Conservation (phyloP, 306 rosid species). For the Lathyrus sativus region DNA sequence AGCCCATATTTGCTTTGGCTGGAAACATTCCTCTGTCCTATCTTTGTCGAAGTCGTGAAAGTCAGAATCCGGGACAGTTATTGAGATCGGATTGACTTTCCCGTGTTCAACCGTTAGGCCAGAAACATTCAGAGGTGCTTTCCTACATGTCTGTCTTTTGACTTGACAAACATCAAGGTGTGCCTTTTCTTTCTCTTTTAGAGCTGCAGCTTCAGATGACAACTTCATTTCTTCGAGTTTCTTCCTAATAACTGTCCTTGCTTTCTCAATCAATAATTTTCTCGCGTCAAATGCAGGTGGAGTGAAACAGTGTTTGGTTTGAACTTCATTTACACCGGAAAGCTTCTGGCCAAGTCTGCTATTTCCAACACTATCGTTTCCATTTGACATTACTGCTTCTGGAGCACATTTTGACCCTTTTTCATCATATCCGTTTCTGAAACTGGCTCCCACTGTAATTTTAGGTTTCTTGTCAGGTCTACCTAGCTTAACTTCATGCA, state of each 20-base stretch:
- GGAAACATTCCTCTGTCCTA: constrained; percentile 91
- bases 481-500: constrained; percentile 47
- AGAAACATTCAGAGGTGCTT: constrained; percentile 39
- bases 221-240: constrained; percentile 75
- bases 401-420: constrained; percentile 51
- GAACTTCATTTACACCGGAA: constrained; percentile 54
- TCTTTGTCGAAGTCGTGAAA: constrained; percentile 95
- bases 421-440: constrained; percentile 61
- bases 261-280: constrained; percentile 79
- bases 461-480: constrained; percentile 72
- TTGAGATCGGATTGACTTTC: constrained; percentile 57
- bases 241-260: constrained; percentile 75
- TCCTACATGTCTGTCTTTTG: constrained; percentile 46
- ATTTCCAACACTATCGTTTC: constrained; percentile 49
- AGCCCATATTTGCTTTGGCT: constrained; percentile 98
- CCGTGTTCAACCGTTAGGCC: constrained; percentile 48
- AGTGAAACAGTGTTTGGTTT: constrained; percentile 51
- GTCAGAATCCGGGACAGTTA: constrained; percentile 90
- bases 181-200: constrained; percentile 47
- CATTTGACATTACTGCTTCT: constrained; percentile 59
- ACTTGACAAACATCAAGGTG: constrained; percentile 50
- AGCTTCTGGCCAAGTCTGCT: constrained; percentile 47
- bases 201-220: constrained; percentile 48
- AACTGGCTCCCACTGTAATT: constrained; percentile 51
- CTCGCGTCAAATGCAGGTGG: constrained; percentile 84